Evolutionary conservation across 805 yeast species (phyloP), one percentile per base, ranked within the genome.

Genomic region (Cyberlindnera petersonii): DNA sequence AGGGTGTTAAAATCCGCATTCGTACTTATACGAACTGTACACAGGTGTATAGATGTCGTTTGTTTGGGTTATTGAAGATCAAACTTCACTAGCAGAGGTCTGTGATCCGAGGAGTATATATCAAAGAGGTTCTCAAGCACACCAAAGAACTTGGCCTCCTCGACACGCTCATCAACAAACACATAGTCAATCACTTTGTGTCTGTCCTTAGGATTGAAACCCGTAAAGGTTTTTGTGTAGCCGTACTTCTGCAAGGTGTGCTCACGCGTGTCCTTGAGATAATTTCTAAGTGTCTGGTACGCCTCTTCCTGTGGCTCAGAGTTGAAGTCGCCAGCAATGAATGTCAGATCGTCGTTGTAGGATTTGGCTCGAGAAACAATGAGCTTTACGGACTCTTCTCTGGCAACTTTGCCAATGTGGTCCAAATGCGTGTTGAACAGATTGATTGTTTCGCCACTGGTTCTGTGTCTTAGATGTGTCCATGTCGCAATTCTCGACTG

Each of bases 281-380:
- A 59, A 10, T 62, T 52, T 10, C 51, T 40, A 4, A 61, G 48
- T 26, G 75, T 62, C 42, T 66, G 64, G 55, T 75, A 61, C 0
- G 66, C 64, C 9, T 56, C 63, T 14, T 69, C 72, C n/a, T 56
- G 46, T 1, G 72, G 68, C 37, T 65, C 61, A 26, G 79, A 68
- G 50, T 79, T 79, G 59, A 79, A 72, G 52, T 77, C 82, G 3
- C 83, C 83, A 13, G 67, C 59, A n/a, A 77, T 58, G 35, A 74
- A 59, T 2, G 69, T 65, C 3, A 70, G 66, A 16, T 60, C 62
- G 62, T 44, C 68, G 18, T 46, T 44, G 31, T 43, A 61, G 9
- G 50, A 52, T 18, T 52, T 55, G 1, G 54, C 50, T 37, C 66
- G 71, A 39, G 68, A 61, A 11, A 65, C 60, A 31, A 71, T 66